Evolutionary conservation across 257 asterid genomes (phyloP), one percentile per base, ranked within the genome.

Genomic region (Oldenlandia corymbosa): DNA sequence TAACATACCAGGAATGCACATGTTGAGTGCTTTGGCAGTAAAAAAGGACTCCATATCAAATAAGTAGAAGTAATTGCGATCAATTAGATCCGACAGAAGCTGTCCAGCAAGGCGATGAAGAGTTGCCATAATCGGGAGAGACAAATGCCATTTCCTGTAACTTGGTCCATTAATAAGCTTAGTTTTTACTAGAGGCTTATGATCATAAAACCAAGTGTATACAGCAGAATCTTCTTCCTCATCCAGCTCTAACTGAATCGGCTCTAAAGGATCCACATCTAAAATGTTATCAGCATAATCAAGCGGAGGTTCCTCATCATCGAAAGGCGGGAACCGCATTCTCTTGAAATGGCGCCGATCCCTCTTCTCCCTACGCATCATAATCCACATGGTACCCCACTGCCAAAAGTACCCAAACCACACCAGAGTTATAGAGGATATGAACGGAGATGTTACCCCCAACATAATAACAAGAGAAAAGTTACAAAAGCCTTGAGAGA

Each of bases 311-410:
- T 93, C 99, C 78, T 93, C 99, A 67, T 93, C 99, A 75, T 93
- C 99, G 69, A 93, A 93, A 47, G 99, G 97, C 39, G 99, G 99
- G 72, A 93, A 93, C 24, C 97, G 85, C 97, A 93, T 93, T 59
- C 99, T 93, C 83, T 93, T 93, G 79, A 93, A 93, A 84, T 93
- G 97, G 0, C 97, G 83, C 0, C 99, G 72, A 75, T 93, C 99
- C 78, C 99, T 82, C 86, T 93, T 93, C 84, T 93, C 99, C 72
- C 99, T 81, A 49, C 99, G 81, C 99, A 93, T 89, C 99, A 93
- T 93, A 62, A 93, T 93, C 99, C 99, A 93, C 99, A 93, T 93
- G 3, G 96, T 76, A 42, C 99, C 99, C 99, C 99, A 93, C 97
- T 91, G 84, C 39, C 76, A 71, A 45, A 34, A 10, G 51, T 5